Conservation (phyloP, 306 rosid genomes). For the Mucuna pruriens region DNA sequence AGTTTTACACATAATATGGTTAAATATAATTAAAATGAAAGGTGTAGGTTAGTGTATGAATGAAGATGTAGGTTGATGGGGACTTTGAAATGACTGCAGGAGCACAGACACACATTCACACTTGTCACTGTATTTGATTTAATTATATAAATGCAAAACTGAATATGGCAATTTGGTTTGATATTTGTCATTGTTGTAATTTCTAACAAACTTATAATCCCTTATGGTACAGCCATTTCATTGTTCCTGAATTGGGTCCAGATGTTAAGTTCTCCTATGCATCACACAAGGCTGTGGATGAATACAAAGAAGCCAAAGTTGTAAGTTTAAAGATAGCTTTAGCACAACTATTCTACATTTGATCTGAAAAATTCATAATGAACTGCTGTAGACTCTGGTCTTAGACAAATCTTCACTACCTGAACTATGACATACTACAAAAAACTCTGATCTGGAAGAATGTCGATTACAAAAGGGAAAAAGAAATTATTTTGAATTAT, state of each 20-base stretch:
- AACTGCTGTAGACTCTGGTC: not conserved
- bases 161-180: slow-evolving; percentile 25
- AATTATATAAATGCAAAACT: not conserved
- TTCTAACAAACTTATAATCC: slow-evolving; percentile 24
- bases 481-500: not conserved
- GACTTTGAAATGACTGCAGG: slow-evolving; percentile 15
- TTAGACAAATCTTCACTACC: slow-evolving; percentile 2
- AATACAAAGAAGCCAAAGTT: slow-evolving; percentile 82
- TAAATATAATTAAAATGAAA: slow-evolving; percentile 2
- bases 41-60: slow-evolving; percentile 8
- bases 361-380: not conserved
- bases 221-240: slow-evolving; percentile 71
- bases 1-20: not conserved
- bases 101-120: not conserved
- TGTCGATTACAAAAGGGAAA: not conserved
- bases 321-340: slow-evolving; percentile 52
- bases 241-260: slow-evolving; percentile 90
- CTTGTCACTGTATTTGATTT: not conserved
- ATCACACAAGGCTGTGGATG: slow-evolving; percentile 83
- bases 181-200: slow-evolving; percentile 9
- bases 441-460: slow-evolving; percentile 3
- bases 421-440: not conserved
- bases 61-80: not conserved
- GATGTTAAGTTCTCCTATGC: slow-evolving; percentile 79
- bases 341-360: slow-evolving; percentile 11